Evolutionary conservation across 345 rosid species (phyloP).

Genomic region (Gossypioides kirkii): DNA sequence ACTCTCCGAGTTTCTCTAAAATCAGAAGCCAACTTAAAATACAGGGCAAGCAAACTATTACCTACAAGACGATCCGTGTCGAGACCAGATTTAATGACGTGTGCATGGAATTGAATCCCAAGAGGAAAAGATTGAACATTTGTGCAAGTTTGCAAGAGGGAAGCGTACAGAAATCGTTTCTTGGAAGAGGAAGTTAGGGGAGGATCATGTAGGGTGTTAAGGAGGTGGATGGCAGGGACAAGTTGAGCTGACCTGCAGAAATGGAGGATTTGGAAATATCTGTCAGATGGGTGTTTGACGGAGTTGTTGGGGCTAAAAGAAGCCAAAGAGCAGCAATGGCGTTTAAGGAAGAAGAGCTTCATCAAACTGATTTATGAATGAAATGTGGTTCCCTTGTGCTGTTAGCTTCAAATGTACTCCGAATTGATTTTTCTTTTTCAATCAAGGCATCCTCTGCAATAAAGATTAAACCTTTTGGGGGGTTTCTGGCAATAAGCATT

Average conservation of each 20-base stretch:
- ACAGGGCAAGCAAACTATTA: constrained; percentile 72
- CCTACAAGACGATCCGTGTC: constrained; percentile 67
- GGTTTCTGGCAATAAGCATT: too few relatives aligned
- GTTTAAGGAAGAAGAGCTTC: constrained; percentile 19
- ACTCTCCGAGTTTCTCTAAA: constrained; percentile 55
- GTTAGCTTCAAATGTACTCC: too few relatives aligned
- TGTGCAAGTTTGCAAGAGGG: constrained; percentile 67
- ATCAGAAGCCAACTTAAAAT: constrained; percentile 60
- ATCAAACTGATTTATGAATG: constrained; percentile 2
- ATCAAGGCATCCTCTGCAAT: too few relatives aligned
- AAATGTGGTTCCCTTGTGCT: too few relatives aligned
- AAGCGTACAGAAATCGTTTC: constrained; percentile 58
- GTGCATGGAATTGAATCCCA: constrained; percentile 75
- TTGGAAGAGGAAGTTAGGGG: constrained; percentile 16
- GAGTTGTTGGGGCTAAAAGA: constrained; percentile 14
- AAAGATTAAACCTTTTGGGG: too few relatives aligned
- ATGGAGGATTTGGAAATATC: constrained; percentile 36
- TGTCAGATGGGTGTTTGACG: constrained; percentile 15
- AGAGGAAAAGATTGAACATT: constrained; percentile 45
- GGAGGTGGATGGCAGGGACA: constrained; percentile 45
- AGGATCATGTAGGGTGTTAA: constrained; percentile 34
- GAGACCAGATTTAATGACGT: constrained; percentile 74
- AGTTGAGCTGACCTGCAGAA: constrained; percentile 56
- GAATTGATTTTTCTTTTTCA: too few relatives aligned
- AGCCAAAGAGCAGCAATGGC: constrained; percentile 25